Percentiles rank a stretch among this genome's conserved stretches.
Conservation (phyloP, 2,329 filamentous ascomycete species). For the Penicillium decumbens region DNA sequence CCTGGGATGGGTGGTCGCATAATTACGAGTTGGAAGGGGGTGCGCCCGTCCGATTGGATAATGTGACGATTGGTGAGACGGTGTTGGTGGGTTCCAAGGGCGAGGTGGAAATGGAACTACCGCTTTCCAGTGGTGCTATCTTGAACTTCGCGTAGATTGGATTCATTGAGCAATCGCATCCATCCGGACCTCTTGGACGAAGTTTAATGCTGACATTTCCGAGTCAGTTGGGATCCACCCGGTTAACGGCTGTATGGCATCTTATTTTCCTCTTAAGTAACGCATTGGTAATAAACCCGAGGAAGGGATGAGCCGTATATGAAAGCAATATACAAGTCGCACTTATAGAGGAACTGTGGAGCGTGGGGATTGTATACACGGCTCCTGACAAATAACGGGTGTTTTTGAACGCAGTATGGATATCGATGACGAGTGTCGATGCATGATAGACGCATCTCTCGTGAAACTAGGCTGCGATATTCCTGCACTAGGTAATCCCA, state of each 20-base stretch:
- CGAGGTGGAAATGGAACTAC: slow-evolving; percentile 22
- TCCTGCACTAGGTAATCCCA: not conserved
- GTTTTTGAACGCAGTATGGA: not conserved
- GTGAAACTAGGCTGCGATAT: not conserved
- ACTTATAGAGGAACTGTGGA: not conserved
- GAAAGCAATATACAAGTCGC: not conserved
- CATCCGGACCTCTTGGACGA: not conserved
- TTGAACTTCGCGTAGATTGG: slow-evolving; percentile 5
- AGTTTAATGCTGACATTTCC: not conserved
- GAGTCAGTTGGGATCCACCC: not conserved
- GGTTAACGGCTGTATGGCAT: not conserved
- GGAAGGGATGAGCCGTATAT: not conserved
- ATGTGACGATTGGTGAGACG: slow-evolving; percentile 53
- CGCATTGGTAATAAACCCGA: not conserved
- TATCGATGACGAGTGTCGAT: not conserved
- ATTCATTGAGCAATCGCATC: not conserved
- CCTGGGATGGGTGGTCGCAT: slow-evolving; percentile 59
- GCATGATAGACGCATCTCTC: not conserved
- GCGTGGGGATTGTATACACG: not conserved
- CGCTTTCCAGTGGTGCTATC: slow-evolving; percentile 27
- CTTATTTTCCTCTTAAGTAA: not conserved
- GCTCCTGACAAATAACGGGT: not conserved
- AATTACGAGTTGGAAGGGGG: slow-evolving; percentile 56
- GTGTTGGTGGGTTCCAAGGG: slow-evolving; percentile 35
- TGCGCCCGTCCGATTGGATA: slow-evolving; percentile 50